These are phyloP conservation scores for Castanea crenata DNA, from an alignment of 306 rosid species.

Conservation along the genomic window DNA sequence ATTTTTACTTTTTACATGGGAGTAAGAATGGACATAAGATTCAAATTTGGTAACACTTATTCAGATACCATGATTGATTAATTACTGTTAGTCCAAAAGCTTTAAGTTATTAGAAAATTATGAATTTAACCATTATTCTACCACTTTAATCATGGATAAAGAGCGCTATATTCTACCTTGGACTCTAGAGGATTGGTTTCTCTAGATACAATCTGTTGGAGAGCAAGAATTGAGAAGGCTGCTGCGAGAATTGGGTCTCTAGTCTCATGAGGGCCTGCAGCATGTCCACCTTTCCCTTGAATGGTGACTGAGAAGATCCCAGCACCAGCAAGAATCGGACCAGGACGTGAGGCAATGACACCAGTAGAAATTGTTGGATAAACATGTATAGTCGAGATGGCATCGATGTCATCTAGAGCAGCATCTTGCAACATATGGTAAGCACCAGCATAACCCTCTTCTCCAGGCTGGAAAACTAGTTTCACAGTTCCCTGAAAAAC, in stretches of 20 bases:
- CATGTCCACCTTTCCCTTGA: constrained; percentile 46
- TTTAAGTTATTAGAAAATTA: background rate
- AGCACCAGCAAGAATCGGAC: constrained; percentile 33
- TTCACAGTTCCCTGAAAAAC: constrained; percentile 38
- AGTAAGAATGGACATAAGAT: no score
- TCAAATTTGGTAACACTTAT: no score
- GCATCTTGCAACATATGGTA: constrained; percentile 36
- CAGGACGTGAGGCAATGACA: constrained; percentile 42
- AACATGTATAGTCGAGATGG: constrained; percentile 39
- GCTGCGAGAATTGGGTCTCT: constrained; percentile 43
- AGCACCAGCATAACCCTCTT: constrained; percentile 45
- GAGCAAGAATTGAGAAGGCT: constrained; percentile 36
- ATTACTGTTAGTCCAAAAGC: no score
- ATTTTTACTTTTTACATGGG: no score
- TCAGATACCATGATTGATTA: no score
- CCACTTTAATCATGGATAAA: background rate
- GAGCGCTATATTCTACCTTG: constrained; percentile 13
- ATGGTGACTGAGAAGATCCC: constrained; percentile 34
- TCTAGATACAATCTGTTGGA: constrained; percentile 44
- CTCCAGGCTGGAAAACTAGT: constrained; percentile 47
- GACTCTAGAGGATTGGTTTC: constrained; percentile 43
- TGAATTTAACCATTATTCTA: background rate
- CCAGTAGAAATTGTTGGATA: constrained; percentile 29
- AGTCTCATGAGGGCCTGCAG: constrained; percentile 34
- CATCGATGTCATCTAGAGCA: constrained; percentile 25